phyloP scores from a whole-genome alignment of 2,329 filamentous ascomycete genomes.

The Tricladium varicosporioides region DNA sequence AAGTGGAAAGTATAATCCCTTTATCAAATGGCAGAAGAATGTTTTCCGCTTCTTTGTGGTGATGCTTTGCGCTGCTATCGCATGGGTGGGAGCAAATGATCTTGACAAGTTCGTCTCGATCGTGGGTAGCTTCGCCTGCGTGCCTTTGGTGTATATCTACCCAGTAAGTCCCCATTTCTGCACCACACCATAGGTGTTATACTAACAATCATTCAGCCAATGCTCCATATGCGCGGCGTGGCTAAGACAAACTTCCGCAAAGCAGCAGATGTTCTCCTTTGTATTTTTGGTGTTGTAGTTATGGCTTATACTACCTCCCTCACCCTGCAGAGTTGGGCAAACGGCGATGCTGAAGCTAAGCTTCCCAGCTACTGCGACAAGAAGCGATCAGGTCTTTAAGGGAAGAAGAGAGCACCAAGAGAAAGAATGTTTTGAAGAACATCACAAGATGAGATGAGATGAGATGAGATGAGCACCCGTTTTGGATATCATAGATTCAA shows the following conservation, averaged over 20 bases:
- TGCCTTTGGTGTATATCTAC: slow-evolving; percentile 95
- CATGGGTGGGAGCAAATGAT: slow-evolving; percentile 89
- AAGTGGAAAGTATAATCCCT: slow-evolving; percentile 96
- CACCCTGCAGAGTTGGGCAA: slow-evolving; percentile 84
- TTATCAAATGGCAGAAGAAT: slow-evolving; percentile 99
- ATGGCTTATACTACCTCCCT: slow-evolving; percentile 91
- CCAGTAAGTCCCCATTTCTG: slow-evolving; percentile 61
- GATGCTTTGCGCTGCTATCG: slow-evolving; percentile 78
- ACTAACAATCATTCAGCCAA: slow-evolving; percentile 55
- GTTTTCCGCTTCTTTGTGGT: slow-evolving; percentile 93
- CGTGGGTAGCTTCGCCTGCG: slow-evolving; percentile 96
- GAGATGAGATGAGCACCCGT: not conserved
- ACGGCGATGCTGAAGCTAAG: slow-evolving; percentile 46
- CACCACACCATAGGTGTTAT: not conserved
- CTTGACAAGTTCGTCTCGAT: slow-evolving; percentile 96
- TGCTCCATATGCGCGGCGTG: slow-evolving; percentile 84
- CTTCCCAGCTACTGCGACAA: slow-evolving; percentile 63
- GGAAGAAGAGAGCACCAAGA: no score
- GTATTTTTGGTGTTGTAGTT: slow-evolving; percentile 77
- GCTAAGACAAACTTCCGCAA: slow-evolving; percentile 68
- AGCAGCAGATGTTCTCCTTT: slow-evolving; percentile 70
- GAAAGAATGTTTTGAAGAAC: not conserved
- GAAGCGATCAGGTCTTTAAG: slow-evolving; percentile 14
- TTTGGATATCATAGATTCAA: not conserved
- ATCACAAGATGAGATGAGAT: not conserved